Evolutionary conservation across 179 eudicot genomes (phyloP), one percentile per base, ranked within the genome.

Genomic region (Kewa caespitosa): DNA sequence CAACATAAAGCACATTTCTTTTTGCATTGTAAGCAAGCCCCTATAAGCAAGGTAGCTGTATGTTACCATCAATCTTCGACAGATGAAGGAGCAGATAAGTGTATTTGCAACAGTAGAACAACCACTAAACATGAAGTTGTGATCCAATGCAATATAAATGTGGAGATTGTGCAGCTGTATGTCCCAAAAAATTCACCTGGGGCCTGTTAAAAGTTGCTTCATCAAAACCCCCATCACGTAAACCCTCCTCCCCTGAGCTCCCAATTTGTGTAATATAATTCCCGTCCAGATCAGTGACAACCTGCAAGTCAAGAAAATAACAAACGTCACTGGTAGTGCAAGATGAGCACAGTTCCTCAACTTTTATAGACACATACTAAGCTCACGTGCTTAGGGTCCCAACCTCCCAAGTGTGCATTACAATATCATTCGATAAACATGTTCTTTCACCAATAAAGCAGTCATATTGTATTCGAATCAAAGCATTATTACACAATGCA

Each of bases 261-360:
- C 99, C 99, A 67, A 95, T 79, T 91, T 95, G 99, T 68, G 86
- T 77, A 74, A 90, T 83, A 84, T 83, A 95, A 82, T 90, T 93
- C 46, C 99, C 99, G 76, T 90, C 91, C 69, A 95, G 85, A 81
- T 93, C 98, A 76, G 97, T 91, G 72, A 95, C 98, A 72, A 95
- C 99, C 99, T 93, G 83, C 69, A 82, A 63, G 33, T 78, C 76
- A 75, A 75, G 69, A 83, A 31, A 52, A 69, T 43, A 14, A 59
- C 52, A 70, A 25, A 65, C 22, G 65, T 46, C 50, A 70, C 17
- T 42, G 54, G 36, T 50, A 75, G 59, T 48, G 65, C 55, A 32
- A 31, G 1, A 22, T 28, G 5, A 13, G 36, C 2, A 27, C 36
- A 30, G 8, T 27, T 59, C 31, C 64, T 70, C 15, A 50, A 50